Percentiles rank a stretch among this genome's conserved stretches.
Evolutionary conservation across 1,139 yeast species (phyloP).

Genomic region (Lodderomyces metapsilosis): DNA sequence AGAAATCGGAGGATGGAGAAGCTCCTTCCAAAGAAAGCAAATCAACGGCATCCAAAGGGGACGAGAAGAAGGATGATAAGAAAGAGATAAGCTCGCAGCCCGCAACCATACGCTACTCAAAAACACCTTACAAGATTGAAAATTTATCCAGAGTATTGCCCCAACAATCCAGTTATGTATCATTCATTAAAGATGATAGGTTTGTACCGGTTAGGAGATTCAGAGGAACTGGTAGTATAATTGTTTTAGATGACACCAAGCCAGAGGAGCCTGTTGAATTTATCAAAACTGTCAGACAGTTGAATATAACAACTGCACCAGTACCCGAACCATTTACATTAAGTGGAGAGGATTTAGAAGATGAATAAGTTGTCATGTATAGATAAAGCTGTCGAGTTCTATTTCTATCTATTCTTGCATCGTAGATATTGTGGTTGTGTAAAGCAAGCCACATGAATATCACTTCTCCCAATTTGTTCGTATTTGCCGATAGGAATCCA

Average conservation of each 20-base stretch:
- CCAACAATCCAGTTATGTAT: constrained; percentile 79
- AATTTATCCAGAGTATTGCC: constrained; percentile 91
- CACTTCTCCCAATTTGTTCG: constrained; percentile 14
- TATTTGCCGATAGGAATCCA: constrained; percentile 19
- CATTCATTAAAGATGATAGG: constrained; percentile 73
- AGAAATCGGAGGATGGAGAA: background rate
- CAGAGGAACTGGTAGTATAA: constrained; percentile 78
- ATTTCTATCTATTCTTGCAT: constrained; percentile 11
- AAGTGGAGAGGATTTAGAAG: constrained; percentile 49
- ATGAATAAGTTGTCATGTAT: constrained; percentile 19
- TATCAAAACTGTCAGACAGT: constrained; percentile 85
- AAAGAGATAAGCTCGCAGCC: constrained; percentile 18
- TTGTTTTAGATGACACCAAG: constrained; percentile 68
- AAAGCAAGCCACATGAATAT: constrained; percentile 26
- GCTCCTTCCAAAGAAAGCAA: constrained; percentile 16
- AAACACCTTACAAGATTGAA: constrained; percentile 64
- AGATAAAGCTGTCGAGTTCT: background rate
- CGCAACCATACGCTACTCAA: constrained; percentile 41
- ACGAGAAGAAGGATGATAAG: constrained; percentile 17
- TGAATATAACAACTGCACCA: constrained; percentile 83
- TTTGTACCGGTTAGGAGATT: constrained; percentile 82
- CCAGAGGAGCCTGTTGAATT: constrained; percentile 66
- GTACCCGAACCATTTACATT: constrained; percentile 82
- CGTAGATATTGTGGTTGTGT: constrained; percentile 20
- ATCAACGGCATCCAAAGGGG: constrained; percentile 17